Percentiles rank a stretch among this genome's conserved stretches.
These are phyloP conservation scores for Chimonanthus salicifolius DNA, from an alignment of 164 flowering plant genomes.

Conservation along the genomic window DNA sequence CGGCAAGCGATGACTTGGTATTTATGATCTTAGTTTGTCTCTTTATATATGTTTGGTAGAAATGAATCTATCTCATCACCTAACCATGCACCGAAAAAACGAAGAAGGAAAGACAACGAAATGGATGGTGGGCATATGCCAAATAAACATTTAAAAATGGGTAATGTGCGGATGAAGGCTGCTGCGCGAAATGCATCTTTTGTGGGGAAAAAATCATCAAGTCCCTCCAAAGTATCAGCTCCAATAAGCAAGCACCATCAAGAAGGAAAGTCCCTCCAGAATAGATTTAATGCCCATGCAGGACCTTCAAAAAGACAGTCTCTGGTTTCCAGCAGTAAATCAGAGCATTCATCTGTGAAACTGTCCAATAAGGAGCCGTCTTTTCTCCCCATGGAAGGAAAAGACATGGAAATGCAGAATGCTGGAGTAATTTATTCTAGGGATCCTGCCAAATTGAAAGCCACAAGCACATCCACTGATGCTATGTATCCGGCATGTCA, in stretches of 20 bases:
- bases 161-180: constrained; percentile 33
- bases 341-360: constrained; percentile 34
- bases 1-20: neutral
- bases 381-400: constrained; percentile 25
- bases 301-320: constrained; percentile 40
- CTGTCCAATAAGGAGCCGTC: constrained; percentile 33
- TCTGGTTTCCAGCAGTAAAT: constrained; percentile 29
- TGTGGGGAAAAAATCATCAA: constrained; percentile 28
- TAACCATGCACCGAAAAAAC: constrained; percentile 69
- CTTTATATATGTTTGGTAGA: constrained; percentile 21
- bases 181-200: constrained; percentile 36
- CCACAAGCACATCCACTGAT: constrained; percentile 32
- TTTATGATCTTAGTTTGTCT: neutral
- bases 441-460: constrained; percentile 37
- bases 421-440: constrained; percentile 29
- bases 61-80: constrained; percentile 46
- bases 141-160: constrained; percentile 48
- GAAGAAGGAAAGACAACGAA: constrained; percentile 70
- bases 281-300: constrained; percentile 26
- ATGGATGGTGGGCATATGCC: constrained; percentile 34
- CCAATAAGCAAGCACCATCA: constrained; percentile 26
- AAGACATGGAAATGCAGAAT: constrained; percentile 43
- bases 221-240: constrained; percentile 28
- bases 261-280: constrained; percentile 31
- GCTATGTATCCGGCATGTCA: constrained; percentile 27